These are phyloP conservation scores for Plantago major DNA, from an alignment of 257 asterid genomes.

Conservation along the genomic window DNA sequence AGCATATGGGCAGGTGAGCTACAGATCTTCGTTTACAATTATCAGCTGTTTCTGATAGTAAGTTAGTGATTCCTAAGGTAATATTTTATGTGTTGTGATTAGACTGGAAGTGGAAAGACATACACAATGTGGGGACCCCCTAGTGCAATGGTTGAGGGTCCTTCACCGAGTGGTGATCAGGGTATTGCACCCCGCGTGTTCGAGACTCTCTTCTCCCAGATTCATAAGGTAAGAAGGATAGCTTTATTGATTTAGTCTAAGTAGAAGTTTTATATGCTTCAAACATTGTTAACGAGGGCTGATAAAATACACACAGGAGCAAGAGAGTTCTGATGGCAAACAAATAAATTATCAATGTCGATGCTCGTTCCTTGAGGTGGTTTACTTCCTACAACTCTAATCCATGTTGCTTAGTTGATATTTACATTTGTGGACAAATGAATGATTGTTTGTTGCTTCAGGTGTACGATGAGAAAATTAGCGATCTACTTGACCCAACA, in stretches of 20 bases:
- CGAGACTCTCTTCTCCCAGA: conserved; percentile 69
- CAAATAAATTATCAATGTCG: conserved; percentile 84
- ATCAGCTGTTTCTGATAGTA: neutral
- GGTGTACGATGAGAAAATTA: conserved; percentile 83
- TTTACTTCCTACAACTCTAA: neutral
- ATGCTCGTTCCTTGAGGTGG: conserved; percentile 96
- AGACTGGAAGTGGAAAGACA: conserved; percentile 98
- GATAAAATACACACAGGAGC: conserved; percentile 45
- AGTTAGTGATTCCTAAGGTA: neutral
- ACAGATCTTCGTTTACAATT: neutral
- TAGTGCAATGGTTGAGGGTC: conserved; percentile 80
- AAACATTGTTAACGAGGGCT: conserved; percentile 5
- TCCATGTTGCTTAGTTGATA: conserved; percentile 2
- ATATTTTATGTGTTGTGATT: neutral
- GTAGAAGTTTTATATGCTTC: neutral
- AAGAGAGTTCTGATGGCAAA: conserved; percentile 57
- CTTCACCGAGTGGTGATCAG: conserved; percentile 56
- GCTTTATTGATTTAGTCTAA: neutral
- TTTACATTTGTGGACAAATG: neutral
- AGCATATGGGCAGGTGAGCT: conserved; percentile 92
- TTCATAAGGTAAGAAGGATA: conserved; percentile 51
- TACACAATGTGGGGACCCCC: conserved; percentile 98
- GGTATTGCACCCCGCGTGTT: conserved; percentile 90
- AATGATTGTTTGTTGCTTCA: conserved; percentile 22
- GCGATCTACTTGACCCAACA: conserved; percentile 90